phyloP scores from a whole-genome alignment of 2,329 filamentous ascomycete genomes.

The Lasiodiplodia theobromae region DNA sequence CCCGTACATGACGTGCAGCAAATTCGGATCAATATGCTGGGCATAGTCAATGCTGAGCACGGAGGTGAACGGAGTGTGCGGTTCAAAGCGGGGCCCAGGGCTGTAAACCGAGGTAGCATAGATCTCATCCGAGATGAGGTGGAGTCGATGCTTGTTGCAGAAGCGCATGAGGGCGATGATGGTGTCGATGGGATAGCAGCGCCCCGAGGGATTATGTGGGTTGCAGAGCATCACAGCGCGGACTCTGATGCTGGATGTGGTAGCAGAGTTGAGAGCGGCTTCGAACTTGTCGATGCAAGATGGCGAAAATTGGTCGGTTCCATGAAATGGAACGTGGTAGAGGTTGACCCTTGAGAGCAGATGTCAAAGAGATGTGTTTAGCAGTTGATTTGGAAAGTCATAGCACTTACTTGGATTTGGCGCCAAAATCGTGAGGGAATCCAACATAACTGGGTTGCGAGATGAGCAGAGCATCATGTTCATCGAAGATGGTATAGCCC shows the following conservation, averaged over 20 bases:
- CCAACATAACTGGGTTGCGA: conserved; percentile 56
- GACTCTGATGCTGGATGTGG: conserved; percentile 44
- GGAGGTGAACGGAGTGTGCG: conserved; percentile 35
- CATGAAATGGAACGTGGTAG: conserved; percentile 48
- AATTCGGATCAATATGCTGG: conserved; percentile 32
- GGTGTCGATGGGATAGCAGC: conserved; percentile 38
- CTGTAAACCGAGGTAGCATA: conserved; percentile 45
- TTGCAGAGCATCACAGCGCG: conserved; percentile 53
- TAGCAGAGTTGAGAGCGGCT: conserved; percentile 43
- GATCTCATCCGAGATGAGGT: conserved; percentile 47
- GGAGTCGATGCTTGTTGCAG: conserved; percentile 41
- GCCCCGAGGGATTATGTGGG: conserved; percentile 53
- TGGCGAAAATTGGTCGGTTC: conserved; percentile 48
- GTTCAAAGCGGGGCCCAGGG: neutral
- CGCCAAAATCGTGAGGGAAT: conserved; percentile 58
- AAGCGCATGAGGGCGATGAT: conserved; percentile 39
- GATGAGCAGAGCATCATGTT: conserved; percentile 56
- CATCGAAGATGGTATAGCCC: conserved; percentile 51
- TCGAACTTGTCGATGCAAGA: conserved; percentile 48
- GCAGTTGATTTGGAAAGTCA: neutral
- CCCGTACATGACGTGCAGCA: conserved; percentile 45
- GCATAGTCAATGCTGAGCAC: conserved; percentile 36
- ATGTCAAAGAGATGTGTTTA: neutral
- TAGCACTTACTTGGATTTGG: conserved; percentile 43
- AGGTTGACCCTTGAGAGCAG: conserved; percentile 41